Evolutionary conservation across 2,329 filamentous ascomycete genomes (phyloP).

Genomic region (Aspergillus bombycis): DNA sequence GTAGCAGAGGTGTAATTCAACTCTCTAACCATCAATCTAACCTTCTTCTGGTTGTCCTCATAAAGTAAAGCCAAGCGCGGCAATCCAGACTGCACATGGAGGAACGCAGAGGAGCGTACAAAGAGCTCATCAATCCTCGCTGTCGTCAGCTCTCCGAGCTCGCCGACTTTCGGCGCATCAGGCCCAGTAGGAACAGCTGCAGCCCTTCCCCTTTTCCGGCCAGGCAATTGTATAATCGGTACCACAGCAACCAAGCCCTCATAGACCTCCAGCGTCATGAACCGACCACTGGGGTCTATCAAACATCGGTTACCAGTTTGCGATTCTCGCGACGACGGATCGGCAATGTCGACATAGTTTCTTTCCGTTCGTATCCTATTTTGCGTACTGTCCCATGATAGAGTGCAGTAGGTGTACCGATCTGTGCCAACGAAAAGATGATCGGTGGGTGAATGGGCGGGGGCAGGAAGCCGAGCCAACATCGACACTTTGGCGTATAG

Average conservation of each 20-base stretch:
- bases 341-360: constrained; percentile 62
- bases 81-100: constrained; percentile 57
- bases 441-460: constrained; percentile 73
- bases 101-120: constrained; percentile 67
- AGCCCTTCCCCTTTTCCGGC: constrained; percentile 45
- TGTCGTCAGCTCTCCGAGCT: constrained; percentile 64
- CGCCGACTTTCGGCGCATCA: constrained; percentile 49
- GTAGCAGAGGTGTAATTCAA: constrained; percentile 55
- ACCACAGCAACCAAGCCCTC: constrained; percentile 69
- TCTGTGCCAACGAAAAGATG: constrained; percentile 93
- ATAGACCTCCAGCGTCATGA: constrained; percentile 69
- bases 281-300: constrained; percentile 76
- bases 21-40: constrained; percentile 59
- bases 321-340: constrained; percentile 68
- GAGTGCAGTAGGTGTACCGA: constrained; percentile 84
- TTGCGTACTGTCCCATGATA: constrained; percentile 72
- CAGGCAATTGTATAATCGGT: constrained; percentile 61
- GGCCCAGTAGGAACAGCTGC: constrained; percentile 28
- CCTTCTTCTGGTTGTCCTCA: constrained; percentile 62
- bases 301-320: constrained; percentile 82
- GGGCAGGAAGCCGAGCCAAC: constrained; percentile 60
- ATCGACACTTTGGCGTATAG: constrained; percentile 87
- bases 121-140: constrained; percentile 68
- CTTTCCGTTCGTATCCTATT: constrained; percentile 60
- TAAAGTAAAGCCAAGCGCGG: constrained; percentile 68